phyloP scores from a whole-genome alignment of 1,139 yeast species.

The Diutina ranongensis region DNA sequence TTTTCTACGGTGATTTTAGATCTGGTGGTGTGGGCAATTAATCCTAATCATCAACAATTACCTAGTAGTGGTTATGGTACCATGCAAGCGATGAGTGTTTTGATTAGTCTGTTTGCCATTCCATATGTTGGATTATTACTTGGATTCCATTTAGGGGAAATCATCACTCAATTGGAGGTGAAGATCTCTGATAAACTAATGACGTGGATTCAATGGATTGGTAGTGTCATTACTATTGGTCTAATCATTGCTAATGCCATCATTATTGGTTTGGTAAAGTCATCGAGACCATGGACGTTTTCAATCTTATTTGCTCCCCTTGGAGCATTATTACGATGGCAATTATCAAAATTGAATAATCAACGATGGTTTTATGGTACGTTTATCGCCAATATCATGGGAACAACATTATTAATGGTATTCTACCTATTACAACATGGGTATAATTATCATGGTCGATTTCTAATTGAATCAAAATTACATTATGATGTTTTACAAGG shows the following conservation, averaged over 20 bases:
- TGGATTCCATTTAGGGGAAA: conserved; percentile 21
- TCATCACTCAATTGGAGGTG: conserved; percentile 12
- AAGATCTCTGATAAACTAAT: conserved; percentile 30
- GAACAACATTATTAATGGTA: conserved; percentile 45
- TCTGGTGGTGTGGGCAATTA: conserved; percentile 42
- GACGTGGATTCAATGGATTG: no score
- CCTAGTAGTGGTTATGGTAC: conserved; percentile 71
- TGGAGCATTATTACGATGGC: conserved; percentile 52
- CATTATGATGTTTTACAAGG: conserved; percentile 47
- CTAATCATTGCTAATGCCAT: conserved; percentile 32
- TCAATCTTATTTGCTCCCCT: conserved; percentile 48
- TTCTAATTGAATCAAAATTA: conserved; percentile 20
- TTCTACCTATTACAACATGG: conserved; percentile 43
- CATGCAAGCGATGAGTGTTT: conserved; percentile 42
- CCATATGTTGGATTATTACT: conserved; percentile 24
- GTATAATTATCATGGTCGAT: conserved; percentile 8
- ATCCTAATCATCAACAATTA: conserved; percentile 21
- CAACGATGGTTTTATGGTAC: conserved; percentile 45
- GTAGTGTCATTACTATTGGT: conserved; percentile 27
- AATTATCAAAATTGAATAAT: conserved; percentile 41
- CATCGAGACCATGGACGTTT: conserved; percentile 50
- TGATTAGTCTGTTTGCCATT: conserved; percentile 23
- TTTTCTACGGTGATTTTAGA: conserved; percentile 66
- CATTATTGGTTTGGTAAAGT: conserved; percentile 26
- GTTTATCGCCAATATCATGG: conserved; percentile 51